These are phyloP conservation scores for Fomitopsis betulina DNA, from an alignment of 1,284 basidiomycete genomes.

Conservation along the genomic window DNA sequence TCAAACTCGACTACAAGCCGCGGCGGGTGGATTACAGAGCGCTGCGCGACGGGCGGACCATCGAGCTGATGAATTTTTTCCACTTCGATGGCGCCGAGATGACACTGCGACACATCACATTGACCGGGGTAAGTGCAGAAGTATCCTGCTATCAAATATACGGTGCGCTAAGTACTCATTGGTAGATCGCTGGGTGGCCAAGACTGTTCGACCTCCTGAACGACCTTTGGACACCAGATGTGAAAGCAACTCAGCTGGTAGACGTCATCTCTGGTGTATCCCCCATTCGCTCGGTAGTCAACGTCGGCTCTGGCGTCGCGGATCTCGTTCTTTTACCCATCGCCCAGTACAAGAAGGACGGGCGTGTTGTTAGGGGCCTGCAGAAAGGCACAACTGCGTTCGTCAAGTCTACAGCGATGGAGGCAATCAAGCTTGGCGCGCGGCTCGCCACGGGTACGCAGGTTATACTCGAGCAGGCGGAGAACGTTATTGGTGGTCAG, in stretches of 20 bases:
- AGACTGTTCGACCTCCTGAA: conserved; percentile 88
- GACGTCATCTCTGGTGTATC: conserved; percentile 97
- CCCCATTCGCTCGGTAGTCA: conserved; percentile 93
- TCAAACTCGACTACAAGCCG: conserved; percentile 98
- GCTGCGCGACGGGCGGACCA: conserved; percentile 86
- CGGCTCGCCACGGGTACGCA: conserved; percentile 94
- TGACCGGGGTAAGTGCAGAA: conserved; percentile 72
- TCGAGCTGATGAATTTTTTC: conserved; percentile 99
- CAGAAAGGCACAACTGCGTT: conserved; percentile 93
- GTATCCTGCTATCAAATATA: neutral
- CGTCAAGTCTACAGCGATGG: conserved; percentile 89
- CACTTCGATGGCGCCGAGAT: conserved; percentile 99
- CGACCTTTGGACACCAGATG: conserved; percentile 98
- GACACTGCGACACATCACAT: conserved; percentile 89
- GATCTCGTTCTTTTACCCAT: conserved; percentile 95
- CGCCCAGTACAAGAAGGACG: conserved; percentile 96
- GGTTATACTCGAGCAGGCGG: conserved; percentile 93
- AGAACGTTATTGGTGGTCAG: conserved; percentile 84
- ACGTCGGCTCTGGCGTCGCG: conserved; percentile 94
- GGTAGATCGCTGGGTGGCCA: conserved; percentile 84
- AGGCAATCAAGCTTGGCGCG: conserved; percentile 94
- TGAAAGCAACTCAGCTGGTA: conserved; percentile 96
- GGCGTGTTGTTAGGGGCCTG: conserved; percentile 88
- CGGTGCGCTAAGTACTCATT: conserved; percentile 2
- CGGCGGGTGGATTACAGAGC: conserved; percentile 94